Evolutionary conservation across 768 basidiomycete species (phyloP).

Genomic region (Mycena epipterygia): DNA sequence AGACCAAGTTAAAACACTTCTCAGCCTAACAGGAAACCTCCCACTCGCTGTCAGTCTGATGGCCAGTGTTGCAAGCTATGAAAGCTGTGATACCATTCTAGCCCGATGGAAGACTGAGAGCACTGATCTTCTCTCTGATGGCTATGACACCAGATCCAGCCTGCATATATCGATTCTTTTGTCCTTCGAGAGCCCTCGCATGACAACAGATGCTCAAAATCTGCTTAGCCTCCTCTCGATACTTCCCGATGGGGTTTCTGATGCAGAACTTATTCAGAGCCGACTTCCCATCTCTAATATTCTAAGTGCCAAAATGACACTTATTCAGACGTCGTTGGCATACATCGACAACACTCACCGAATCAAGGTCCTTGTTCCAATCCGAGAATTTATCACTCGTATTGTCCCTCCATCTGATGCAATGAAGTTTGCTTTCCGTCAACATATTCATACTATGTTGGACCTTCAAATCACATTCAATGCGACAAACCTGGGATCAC

Average conservation of each 20-base stretch:
- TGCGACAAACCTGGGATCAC: no score
- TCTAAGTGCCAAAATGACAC: no score
- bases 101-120: background rate
- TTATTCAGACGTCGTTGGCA: conserved; percentile 3
- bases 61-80: background rate
- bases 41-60: conserved; percentile 11
- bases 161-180: conserved; percentile 14
- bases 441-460: no score
- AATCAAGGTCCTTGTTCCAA: conserved; percentile 5
- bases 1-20: background rate
- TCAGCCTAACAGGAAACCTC: conserved; percentile 10
- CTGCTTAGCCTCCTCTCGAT: conserved; percentile 2
- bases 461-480: no score
- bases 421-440: no score
- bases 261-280: background rate
- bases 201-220: conserved; percentile 1
- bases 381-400: background rate
- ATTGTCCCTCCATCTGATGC: background rate
- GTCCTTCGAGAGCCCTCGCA: conserved; percentile 6
- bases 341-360: background rate
- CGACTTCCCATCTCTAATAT: no score
- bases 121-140: conserved; percentile 9
- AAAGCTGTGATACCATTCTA: background rate
- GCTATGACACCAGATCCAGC: conserved; percentile 11
- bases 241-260: conserved; percentile 10